Percentiles rank a stretch among this genome's conserved stretches.
Evolutionary conservation across 805 yeast genomes (phyloP).

Genomic region (Metschnikowia henanensis): DNA sequence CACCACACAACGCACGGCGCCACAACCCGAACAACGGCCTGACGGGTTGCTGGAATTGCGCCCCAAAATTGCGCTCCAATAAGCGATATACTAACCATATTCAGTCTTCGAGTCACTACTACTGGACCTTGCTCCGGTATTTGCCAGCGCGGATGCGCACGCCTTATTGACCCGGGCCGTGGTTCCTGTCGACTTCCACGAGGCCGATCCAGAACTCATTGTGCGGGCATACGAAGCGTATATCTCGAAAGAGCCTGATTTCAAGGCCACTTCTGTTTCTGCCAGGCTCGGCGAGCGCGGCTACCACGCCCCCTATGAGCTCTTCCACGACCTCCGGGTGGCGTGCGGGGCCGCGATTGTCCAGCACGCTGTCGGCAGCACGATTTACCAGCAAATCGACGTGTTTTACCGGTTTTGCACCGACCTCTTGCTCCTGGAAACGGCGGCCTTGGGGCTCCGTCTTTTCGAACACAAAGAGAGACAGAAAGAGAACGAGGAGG

Average conservation of each 20-base stretch:
- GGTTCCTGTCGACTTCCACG: slow-evolving; percentile 50
- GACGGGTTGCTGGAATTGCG: no score
- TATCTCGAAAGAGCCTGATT: slow-evolving; percentile 30
- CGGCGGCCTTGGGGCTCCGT: slow-evolving; percentile 41
- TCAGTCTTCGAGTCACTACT: slow-evolving; percentile 18
- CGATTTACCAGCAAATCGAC: slow-evolving; percentile 54
- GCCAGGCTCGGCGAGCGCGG: slow-evolving; percentile 37
- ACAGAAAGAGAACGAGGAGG: no score
- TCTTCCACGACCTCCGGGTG: slow-evolving; percentile 68
- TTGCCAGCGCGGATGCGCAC: slow-evolving; percentile 11
- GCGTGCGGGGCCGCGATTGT: slow-evolving; percentile 51
- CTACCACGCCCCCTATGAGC: slow-evolving; percentile 50
- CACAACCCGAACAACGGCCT: no score
- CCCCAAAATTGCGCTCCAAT: no score
- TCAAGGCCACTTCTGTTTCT: slow-evolving; percentile 38
- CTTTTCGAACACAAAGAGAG: slow-evolving; percentile 14
- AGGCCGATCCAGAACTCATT: slow-evolving; percentile 43
- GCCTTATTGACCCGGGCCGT: slow-evolving; percentile 12
- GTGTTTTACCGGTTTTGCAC: slow-evolving; percentile 60
- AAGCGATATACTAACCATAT: slow-evolving; percentile 2
- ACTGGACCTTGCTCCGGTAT: slow-evolving; percentile 17
- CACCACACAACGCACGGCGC: not conserved
- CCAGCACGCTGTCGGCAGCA: slow-evolving; percentile 48
- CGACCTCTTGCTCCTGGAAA: slow-evolving; percentile 64
- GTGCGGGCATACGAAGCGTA: slow-evolving; percentile 41